These are phyloP conservation scores for Asterophora parasitica DNA, from an alignment of 768 basidiomycete species.

Conservation along the genomic window DNA sequence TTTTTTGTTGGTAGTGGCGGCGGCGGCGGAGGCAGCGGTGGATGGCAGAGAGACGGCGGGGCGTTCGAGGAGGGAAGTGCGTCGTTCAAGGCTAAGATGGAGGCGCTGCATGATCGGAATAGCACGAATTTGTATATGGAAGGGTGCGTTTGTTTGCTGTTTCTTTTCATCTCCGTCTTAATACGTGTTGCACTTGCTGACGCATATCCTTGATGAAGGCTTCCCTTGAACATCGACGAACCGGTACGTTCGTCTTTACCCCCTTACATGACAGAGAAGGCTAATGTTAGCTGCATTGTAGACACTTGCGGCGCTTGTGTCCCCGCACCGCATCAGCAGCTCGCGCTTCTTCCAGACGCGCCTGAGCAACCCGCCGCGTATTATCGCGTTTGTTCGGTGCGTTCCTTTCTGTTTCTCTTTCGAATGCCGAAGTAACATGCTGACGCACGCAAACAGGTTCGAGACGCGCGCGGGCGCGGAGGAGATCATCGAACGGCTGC, in stretches of 20 bases:
- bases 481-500: conserved; percentile 71
- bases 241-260: conserved; percentile 32
- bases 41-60: background rate
- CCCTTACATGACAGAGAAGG: no score
- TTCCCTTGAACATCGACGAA: conserved; percentile 68
- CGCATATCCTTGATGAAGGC: conserved; percentile 27
- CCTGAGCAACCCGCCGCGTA: conserved; percentile 68
- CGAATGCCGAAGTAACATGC: background rate
- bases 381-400: conserved; percentile 79
- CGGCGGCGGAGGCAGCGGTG: no score
- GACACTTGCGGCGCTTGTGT: conserved; percentile 63
- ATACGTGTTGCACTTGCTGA: background rate
- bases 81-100: conserved; percentile 78
- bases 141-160: conserved; percentile 36
- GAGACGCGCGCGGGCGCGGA: conserved; percentile 70
- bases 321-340: conserved; percentile 67
- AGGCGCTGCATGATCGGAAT: conserved; percentile 55
- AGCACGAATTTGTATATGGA: conserved; percentile 84
- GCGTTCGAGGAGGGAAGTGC: conserved; percentile 23
- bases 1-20: no score
- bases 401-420: conserved; percentile 13
- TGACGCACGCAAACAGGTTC: conserved; percentile 38
- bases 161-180: no score
- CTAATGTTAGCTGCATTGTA: no score
- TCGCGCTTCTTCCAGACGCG: conserved; percentile 78